These are phyloP conservation scores for Colletotrichum gloeosporioides DNA, from an alignment of 2,329 filamentous ascomycete species.

Conservation along the genomic window DNA sequence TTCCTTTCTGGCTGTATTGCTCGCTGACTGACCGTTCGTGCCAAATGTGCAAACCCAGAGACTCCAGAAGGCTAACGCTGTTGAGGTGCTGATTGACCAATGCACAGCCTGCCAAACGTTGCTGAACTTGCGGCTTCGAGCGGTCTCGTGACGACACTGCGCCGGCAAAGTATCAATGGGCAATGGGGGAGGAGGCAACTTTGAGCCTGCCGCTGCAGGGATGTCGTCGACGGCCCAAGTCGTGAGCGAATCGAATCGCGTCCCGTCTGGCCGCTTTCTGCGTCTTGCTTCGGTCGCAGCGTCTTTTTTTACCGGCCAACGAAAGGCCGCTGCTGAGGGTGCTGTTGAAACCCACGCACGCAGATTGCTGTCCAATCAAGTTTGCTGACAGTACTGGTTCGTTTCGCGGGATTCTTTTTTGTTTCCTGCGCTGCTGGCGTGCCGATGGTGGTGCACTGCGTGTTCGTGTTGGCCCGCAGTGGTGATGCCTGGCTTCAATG, in stretches of 20 bases:
- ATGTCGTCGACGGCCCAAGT: background rate
- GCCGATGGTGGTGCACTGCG: background rate
- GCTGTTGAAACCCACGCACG: background rate
- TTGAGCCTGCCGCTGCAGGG: background rate
- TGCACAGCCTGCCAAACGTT: background rate
- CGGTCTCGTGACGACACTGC: background rate
- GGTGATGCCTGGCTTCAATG: background rate
- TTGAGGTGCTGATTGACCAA: background rate
- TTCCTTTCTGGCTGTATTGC: background rate
- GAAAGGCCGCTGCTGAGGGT: background rate
- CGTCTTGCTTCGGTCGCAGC: background rate
- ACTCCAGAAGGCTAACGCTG: background rate
- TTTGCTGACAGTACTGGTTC: background rate
- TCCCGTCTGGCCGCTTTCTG: background rate
- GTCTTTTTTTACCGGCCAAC: constrained; percentile 13
- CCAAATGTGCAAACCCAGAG: background rate
- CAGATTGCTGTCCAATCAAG: background rate
- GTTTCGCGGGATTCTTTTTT: background rate
- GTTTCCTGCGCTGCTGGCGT: background rate
- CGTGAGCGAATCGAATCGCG: constrained; percentile 8
- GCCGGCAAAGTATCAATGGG: background rate
- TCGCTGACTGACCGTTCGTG: background rate
- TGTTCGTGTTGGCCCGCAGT: background rate
- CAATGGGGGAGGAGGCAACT: background rate
- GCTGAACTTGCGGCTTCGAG: background rate